Percentiles rank a stretch among this genome's conserved stretches.
These are phyloP conservation scores for Viridothelium virens DNA, from an alignment of 495 filamentous ascomycete genomes.

Conservation along the genomic window DNA sequence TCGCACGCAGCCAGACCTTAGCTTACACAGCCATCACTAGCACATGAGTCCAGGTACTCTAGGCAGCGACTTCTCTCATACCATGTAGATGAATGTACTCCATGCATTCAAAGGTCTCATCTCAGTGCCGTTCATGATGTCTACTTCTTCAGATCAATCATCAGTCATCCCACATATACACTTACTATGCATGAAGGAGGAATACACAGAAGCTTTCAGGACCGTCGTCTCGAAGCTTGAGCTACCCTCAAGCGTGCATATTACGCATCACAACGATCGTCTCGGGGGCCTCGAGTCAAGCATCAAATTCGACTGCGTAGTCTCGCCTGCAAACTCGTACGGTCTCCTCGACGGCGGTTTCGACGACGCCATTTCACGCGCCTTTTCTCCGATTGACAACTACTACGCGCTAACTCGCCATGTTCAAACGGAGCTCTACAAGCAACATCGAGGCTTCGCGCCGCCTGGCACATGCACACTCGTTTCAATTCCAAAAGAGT, in stretches of 20 bases:
- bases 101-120: background rate
- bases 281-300: conserved; percentile 31
- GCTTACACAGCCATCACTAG: conserved; percentile 2
- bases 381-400: conserved; percentile 40
- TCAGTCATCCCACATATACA: conserved; percentile 35
- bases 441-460: conserved; percentile 42
- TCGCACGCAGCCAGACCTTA: background rate
- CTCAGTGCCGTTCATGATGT: background rate
- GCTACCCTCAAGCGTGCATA: conserved; percentile 27
- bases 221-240: conserved; percentile 23
- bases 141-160: conserved; percentile 3
- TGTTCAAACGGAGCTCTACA: conserved; percentile 39
- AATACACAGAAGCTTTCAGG: conserved; percentile 33
- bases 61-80: background rate
- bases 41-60: background rate
- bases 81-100: background rate
- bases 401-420: conserved; percentile 42
- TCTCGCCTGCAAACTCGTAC: conserved; percentile 49
- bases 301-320: conserved; percentile 40
- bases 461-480: conserved; percentile 45
- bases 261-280: conserved; percentile 35
- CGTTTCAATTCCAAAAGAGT: conserved; percentile 35
- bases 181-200: conserved; percentile 35
- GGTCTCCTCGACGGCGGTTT: conserved; percentile 47
- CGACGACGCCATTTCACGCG: conserved; percentile 45